Conservation (phyloP, 2,329 filamentous ascomycete genomes). For the Xylaria digitata region DNA sequence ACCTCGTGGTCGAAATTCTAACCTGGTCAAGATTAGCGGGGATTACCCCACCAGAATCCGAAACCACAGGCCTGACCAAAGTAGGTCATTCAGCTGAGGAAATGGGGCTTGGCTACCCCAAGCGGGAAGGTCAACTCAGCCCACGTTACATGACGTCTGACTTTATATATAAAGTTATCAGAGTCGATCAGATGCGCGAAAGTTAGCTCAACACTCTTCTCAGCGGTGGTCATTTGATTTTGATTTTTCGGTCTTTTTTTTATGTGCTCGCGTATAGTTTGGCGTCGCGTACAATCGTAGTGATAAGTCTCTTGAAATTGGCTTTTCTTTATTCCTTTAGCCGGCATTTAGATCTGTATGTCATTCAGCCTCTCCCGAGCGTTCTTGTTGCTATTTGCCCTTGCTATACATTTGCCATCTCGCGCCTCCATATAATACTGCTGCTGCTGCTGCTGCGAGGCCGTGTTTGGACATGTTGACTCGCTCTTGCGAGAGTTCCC, state of each 20-base stretch:
- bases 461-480: slow-evolving; percentile 3
- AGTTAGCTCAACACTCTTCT: not conserved
- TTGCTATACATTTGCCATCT: not conserved
- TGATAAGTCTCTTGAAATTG: not conserved
- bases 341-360: not conserved
- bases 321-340: not conserved
- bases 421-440: not conserved
- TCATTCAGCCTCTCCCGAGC: not conserved
- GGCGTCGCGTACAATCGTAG: not conserved
- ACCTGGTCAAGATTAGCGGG: slow-evolving; percentile 18
- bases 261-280: not conserved
- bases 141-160: not conserved
- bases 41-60: slow-evolving; percentile 23
- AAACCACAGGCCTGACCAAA: not conserved
- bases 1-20: not conserved
- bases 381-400: not conserved
- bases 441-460: slow-evolving; percentile 9
- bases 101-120: slow-evolving; percentile 13
- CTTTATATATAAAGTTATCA: not conserved
- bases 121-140: too few species aligned
- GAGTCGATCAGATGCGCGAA: not conserved
- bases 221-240: not conserved
- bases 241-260: not conserved
- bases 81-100: slow-evolving; percentile 11
- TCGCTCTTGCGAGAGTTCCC: slow-evolving; percentile 4